Conservation (phyloP, 1,284 basidiomycete genomes). For the Melanopsichium pennsylvanicum region DNA sequence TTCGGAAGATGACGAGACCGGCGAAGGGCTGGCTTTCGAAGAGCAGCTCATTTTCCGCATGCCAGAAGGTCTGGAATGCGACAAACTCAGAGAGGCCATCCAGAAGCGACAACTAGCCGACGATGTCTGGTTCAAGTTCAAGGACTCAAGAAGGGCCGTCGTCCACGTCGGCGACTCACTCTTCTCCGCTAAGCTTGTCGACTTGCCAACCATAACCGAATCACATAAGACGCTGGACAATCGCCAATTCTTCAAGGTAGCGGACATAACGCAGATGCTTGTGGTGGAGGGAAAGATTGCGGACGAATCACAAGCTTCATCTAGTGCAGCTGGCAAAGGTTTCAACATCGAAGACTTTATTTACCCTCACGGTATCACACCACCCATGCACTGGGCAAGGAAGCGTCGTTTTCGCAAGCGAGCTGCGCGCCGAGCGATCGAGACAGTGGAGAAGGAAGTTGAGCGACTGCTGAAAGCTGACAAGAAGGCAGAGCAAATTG, state of each 20-base stretch:
- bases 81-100: conserved; percentile 71
- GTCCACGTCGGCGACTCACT: conserved; percentile 84
- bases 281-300: conserved; percentile 56
- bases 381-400: conserved; percentile 87
- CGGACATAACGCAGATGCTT: conserved; percentile 83
- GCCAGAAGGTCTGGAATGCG: conserved; percentile 75
- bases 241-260: conserved; percentile 93
- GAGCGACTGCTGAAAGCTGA: conserved; percentile 89
- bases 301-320: conserved; percentile 73
- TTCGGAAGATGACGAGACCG: conserved; percentile 83
- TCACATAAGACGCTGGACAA: conserved; percentile 96
- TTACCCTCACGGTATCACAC: conserved; percentile 95
- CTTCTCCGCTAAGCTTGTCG: conserved; percentile 92
- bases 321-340: conserved; percentile 73
- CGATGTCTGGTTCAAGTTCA: conserved; percentile 97
- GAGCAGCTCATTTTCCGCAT: conserved; percentile 95
- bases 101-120: conserved; percentile 76
- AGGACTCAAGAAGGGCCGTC: conserved; percentile 89
- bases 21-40: conserved; percentile 79
- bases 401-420: conserved; percentile 93
- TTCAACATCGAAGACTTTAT: conserved; percentile 95
- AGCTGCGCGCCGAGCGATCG: conserved; percentile 87
- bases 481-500: conserved; percentile 77
- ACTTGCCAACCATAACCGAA: conserved; percentile 92
- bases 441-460: conserved; percentile 95